These are phyloP conservation scores for Yamadazyma tumulicola DNA, from an alignment of 805 yeast genomes.

Conservation along the genomic window DNA sequence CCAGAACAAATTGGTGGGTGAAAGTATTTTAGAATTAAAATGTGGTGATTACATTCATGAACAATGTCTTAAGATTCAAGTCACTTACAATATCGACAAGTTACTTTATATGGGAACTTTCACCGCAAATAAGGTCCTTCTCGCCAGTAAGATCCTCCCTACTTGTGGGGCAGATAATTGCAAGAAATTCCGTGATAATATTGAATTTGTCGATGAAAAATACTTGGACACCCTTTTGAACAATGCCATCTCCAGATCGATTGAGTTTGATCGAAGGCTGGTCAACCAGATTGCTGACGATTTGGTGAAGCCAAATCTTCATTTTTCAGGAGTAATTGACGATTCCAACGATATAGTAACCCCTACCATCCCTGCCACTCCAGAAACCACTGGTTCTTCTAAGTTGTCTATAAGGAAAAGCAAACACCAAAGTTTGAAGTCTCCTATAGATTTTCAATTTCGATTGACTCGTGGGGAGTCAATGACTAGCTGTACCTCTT, in stretches of 20 bases:
- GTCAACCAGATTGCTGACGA: not conserved
- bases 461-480: constrained; percentile 8
- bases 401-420: not conserved
- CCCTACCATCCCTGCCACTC: not conserved
- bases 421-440: not conserved
- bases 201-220: constrained; percentile 6
- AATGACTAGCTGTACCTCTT: constrained; percentile 2
- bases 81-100: constrained; percentile 5
- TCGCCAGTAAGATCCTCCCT: constrained; percentile 9
- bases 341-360: not conserved
- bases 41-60: constrained; percentile 61
- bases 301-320: not conserved
- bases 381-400: not conserved
- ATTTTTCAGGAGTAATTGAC: not conserved
- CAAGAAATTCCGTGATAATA: not conserved
- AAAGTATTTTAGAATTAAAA: constrained; percentile 42
- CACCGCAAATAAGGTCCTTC: constrained; percentile 6
- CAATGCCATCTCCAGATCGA: constrained; percentile 9
- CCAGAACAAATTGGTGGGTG: constrained; percentile 41
- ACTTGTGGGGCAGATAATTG: constrained; percentile 10
- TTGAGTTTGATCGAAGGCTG: constrained; percentile 10
- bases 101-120: constrained; percentile 4
- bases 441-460: constrained; percentile 3
- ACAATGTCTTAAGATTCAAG: constrained; percentile 45
- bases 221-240: constrained; percentile 3